phyloP scores from a whole-genome alignment of 192 early-diverging fungal genomes.

The Coemansia javaensis region DNA sequence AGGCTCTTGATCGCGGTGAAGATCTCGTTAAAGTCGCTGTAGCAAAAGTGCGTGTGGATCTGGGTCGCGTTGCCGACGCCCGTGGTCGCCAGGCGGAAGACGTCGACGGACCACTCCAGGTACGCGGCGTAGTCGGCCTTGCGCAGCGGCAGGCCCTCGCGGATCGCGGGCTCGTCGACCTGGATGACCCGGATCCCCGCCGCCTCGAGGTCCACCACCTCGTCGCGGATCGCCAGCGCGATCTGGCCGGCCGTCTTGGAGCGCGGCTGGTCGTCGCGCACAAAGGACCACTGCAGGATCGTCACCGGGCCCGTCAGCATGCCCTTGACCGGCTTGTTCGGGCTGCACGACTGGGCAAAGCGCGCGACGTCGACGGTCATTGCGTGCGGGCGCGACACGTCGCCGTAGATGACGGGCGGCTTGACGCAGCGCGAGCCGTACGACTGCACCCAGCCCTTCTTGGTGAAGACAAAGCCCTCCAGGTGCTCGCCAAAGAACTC shows the following conservation, averaged over 20 bases:
- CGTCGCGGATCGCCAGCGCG: constrained; percentile 92
- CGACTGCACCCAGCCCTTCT: constrained; percentile 95
- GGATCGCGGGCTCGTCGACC: constrained; percentile 98
- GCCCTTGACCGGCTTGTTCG: constrained; percentile 88
- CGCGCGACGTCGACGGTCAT: constrained; percentile 87
- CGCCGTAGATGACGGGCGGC: constrained; percentile 97
- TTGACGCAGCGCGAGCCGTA: constrained; percentile 97
- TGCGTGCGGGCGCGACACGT: constrained; percentile 81
- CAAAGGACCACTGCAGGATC: constrained; percentile 98
- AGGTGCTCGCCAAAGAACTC: constrained; percentile 97
- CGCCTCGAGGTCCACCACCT: constrained; percentile 88
- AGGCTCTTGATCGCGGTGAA: constrained; percentile 87
- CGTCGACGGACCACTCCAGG: constrained; percentile 91
- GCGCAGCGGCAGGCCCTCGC: constrained; percentile 95
- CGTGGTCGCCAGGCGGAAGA: constrained; percentile 85
- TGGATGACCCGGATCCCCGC: constrained; percentile 93
- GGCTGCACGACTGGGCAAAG: constrained; percentile 87
- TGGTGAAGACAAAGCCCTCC: constrained; percentile 89
- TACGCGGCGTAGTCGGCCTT: constrained; percentile 80
- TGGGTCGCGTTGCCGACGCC: constrained; percentile 84
- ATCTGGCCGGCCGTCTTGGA: constrained; percentile 80
- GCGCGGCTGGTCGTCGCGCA: constrained; percentile 93
- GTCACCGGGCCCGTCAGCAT: constrained; percentile 99
- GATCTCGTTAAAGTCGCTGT: constrained; percentile 99
- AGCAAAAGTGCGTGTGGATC: constrained; percentile 99